phyloP scores from a whole-genome alignment of 805 yeast species.

The Candida insectalens region DNA sequence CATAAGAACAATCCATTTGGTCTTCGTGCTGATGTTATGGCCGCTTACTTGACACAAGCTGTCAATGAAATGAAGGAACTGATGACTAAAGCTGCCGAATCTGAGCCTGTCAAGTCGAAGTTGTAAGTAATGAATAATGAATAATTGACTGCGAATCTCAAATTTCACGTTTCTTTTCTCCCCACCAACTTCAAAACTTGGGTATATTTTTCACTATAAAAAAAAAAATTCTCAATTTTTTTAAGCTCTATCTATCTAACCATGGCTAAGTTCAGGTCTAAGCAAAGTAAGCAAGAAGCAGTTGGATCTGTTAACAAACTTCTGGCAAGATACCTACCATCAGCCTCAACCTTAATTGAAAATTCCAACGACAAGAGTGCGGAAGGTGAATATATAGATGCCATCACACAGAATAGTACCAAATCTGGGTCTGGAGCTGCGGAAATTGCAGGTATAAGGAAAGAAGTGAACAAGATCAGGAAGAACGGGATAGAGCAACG shows the following conservation, averaged over 20 bases:
- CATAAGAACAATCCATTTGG: constrained; percentile 54
- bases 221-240: neutral
- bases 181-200: too few species aligned
- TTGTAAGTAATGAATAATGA: constrained; percentile 6
- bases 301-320: constrained; percentile 17
- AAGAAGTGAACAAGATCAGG: constrained; percentile 10
- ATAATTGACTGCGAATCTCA: too few species aligned
- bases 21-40: constrained; percentile 45
- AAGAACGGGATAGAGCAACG: constrained; percentile 7
- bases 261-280: constrained; percentile 9
- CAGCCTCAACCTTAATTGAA: constrained; percentile 1
- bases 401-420: constrained; percentile 1
- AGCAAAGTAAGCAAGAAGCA: constrained; percentile 10
- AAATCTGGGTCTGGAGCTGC: constrained; percentile 17
- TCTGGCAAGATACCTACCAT: constrained; percentile 17
- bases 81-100: constrained; percentile 21
- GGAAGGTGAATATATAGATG: constrained; percentile 3
- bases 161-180: too few species aligned
- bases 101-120: constrained; percentile 15
- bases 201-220: neutral
- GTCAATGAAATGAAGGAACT: constrained; percentile 75
- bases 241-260: neutral
- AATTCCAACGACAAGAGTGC: constrained; percentile 2
- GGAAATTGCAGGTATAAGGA: constrained; percentile 15
- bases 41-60: constrained; percentile 60